Evolutionary conservation across 2,329 filamentous ascomycete species (phyloP).

Genomic region (Pestalotiopsis sp.): DNA sequence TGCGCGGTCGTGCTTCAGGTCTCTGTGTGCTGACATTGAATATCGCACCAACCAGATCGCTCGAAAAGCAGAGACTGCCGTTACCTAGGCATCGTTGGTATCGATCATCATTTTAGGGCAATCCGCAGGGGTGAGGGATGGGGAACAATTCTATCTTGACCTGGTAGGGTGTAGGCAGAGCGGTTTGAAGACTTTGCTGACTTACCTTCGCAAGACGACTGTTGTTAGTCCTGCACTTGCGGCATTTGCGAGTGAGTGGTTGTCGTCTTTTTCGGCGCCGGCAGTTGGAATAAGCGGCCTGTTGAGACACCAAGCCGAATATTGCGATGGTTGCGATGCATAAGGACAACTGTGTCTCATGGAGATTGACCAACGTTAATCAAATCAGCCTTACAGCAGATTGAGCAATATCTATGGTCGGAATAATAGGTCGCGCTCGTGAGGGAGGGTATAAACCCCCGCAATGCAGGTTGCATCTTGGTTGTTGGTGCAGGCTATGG

Average conservation of each 20-base stretch:
- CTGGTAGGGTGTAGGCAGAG: background rate
- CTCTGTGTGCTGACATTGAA: background rate
- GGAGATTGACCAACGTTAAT: slow-evolving; percentile 5
- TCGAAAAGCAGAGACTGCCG: background rate
- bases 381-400: slow-evolving; percentile 6
- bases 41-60: slow-evolving; percentile 13
- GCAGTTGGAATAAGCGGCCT: background rate
- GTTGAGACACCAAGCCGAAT: background rate
- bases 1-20: slow-evolving; percentile 14
- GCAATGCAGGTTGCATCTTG: slow-evolving; percentile 4
- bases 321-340: slow-evolving; percentile 1
- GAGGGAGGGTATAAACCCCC: background rate
- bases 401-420: slow-evolving; percentile 7
- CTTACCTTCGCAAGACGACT: too few relatives aligned
- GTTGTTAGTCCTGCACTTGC: background rate
- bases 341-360: background rate
- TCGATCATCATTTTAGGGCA: background rate
- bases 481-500: background rate
- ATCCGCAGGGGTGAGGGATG: background rate
- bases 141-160: background rate
- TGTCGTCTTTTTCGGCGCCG: background rate
- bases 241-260: background rate
- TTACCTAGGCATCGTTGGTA: background rate
- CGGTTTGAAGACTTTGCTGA: too few relatives aligned
- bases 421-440: slow-evolving; percentile 2